Percentiles rank a stretch among this genome's conserved stretches.
Conservation (phyloP, 164 flowering plant genomes). For the Saururus chinensis region DNA sequence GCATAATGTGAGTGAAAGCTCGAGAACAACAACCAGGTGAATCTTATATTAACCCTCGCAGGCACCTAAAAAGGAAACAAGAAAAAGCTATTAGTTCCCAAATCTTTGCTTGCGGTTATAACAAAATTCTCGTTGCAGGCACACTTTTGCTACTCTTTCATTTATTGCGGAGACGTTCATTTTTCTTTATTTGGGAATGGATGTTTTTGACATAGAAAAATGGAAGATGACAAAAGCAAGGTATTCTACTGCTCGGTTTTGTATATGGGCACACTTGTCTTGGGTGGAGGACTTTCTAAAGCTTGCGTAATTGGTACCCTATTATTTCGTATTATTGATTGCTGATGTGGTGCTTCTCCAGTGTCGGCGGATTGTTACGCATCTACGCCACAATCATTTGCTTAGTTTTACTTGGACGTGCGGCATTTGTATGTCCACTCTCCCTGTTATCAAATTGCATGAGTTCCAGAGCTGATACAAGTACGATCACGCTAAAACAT, state of each 20-base stretch:
- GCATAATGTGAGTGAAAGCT: constrained; percentile 77
- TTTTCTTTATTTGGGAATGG: constrained; percentile 89
- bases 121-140: constrained; percentile 36
- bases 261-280: not conserved
- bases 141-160: constrained; percentile 76
- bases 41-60: constrained; percentile 1
- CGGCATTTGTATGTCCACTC: constrained; percentile 84
- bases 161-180: constrained; percentile 78
- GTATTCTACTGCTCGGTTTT: constrained; percentile 15
- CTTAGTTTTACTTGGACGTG: constrained; percentile 64
- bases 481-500: constrained; percentile 39
- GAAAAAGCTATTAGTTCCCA: not conserved
- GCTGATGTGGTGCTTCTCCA: constrained; percentile 12
- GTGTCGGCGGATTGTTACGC: constrained; percentile 35
- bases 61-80: no score
- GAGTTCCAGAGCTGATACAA: constrained; percentile 22
- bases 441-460: constrained; percentile 55
- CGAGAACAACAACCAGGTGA: constrained; percentile 73
- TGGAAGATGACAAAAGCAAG: constrained; percentile 64
- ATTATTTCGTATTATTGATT: not conserved
- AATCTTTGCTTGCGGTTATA: not conserved
- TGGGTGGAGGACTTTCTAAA: not conserved
- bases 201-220: constrained; percentile 74
- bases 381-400: constrained; percentile 31
- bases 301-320: not conserved